These are phyloP conservation scores for Nematocida minor DNA, from an alignment of 371 early-diverging fungal species.

Conservation along the genomic window DNA sequence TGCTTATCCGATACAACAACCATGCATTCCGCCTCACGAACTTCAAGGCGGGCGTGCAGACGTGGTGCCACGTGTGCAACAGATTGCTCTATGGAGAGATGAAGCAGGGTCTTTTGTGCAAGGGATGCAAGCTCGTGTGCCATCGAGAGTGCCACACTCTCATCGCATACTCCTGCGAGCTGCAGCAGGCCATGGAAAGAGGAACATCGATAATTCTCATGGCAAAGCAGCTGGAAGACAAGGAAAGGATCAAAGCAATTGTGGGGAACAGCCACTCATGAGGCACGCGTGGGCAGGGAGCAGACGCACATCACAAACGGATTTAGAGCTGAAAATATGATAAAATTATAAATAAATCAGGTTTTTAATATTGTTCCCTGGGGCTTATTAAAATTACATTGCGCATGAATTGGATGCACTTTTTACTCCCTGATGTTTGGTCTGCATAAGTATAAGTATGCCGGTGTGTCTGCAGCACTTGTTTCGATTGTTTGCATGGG, in stretches of 20 bases:
- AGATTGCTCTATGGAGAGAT: conserved; percentile 16
- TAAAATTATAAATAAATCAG: too few relatives aligned
- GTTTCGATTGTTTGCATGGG: not conserved
- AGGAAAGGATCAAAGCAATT: conserved; percentile 53
- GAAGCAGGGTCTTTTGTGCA: conserved; percentile 57
- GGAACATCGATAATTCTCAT: conserved; percentile 57
- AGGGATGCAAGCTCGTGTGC: conserved; percentile 60
- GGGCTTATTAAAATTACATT: too few relatives aligned
- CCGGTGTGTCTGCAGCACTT: not conserved
- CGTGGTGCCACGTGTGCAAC: conserved; percentile 43
- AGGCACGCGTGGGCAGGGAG: not conserved
- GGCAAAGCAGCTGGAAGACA: conserved; percentile 60
- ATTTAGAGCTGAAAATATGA: too few relatives aligned
- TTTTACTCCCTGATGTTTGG: too few relatives aligned
- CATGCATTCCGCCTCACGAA: conserved; percentile 32
- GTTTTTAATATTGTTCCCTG: too few relatives aligned
- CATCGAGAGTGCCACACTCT: conserved; percentile 64
- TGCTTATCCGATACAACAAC: conserved; percentile 28
- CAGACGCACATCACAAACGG: too few relatives aligned
- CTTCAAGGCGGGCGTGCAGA: conserved; percentile 9
- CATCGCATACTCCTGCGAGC: conserved; percentile 58
- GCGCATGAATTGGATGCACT: too few relatives aligned
- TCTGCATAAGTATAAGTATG: too few relatives aligned
- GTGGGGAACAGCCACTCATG: conserved; percentile 7
- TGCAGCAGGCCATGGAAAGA: conserved; percentile 57